Evolutionary conservation across 108 stramenopile genomes (phyloP), one percentile per base, ranked within the genome.

Genomic region (Ochromonas danica): DNA sequence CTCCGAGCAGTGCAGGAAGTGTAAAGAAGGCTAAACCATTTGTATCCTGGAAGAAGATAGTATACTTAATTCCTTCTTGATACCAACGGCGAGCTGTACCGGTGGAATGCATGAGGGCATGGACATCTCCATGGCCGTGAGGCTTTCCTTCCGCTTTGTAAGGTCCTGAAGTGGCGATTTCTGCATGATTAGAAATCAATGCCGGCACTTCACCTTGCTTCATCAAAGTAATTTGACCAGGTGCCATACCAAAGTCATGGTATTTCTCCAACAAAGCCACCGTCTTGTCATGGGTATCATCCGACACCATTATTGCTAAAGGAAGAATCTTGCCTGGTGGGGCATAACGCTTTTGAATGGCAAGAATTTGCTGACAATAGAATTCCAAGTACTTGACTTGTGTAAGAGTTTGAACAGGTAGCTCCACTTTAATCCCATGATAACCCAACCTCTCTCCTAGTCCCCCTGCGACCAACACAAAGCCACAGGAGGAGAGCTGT

Each of bases 51-150:
- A 99, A 89, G 87, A 99, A 99, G 75, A 99, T 86, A 3, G 97
- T 89, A 84, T 95, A 92, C 61, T 82, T 86, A 45, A 87, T 89
- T 22, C 95, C 95, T 62, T 90, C 81, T 62, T 87, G 82, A 79
- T 89, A 85, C 93, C 97, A 96, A 43, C 90, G 78, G 61, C 91
- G 82, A 1, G 95, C 90, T 42, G 94, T 70, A 36, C 95, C 94
- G 81, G 93, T 91, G 27, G 88, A 80, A 70, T 87, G 91, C 78
- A 99, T 83, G 42, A 99, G 80, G 75, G 92, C 88, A 83, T 99
- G 98, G 40, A 99, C 98, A 84, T 98, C 98, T 39, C 98, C 98
- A 81, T 99, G 98, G 1, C 98, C 98, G 82, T 99, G 98, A 2
- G 98, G 98, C 83, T 99, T 99, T 35, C 97, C 97, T 82, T 95